Percentiles rank a stretch among this genome's conserved stretches.
phyloP scores from a whole-genome alignment of 2,329 filamentous ascomycete genomes.

The Diaporthe australafricana region DNA sequence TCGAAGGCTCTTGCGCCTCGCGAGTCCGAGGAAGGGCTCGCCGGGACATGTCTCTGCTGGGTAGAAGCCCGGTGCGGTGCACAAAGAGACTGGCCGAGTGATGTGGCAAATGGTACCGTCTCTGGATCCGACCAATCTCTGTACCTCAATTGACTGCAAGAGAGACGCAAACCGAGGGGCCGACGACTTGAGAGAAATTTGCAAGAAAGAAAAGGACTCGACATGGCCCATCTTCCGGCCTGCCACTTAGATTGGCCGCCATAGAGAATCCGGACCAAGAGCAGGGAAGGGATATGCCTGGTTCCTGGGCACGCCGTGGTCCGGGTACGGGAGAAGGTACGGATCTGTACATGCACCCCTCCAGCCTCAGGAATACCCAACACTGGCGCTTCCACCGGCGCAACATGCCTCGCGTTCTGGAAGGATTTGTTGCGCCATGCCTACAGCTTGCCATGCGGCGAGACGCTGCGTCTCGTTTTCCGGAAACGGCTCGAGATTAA shows the following conservation, averaged over 20 bases:
- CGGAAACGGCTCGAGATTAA: slow-evolving; percentile 7
- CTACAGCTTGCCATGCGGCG: slow-evolving; percentile 25
- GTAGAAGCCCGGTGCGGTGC: slow-evolving; percentile 51
- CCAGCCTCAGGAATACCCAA: slow-evolving; percentile 32
- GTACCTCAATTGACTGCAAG: slow-evolving; percentile 42
- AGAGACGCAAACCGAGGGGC: slow-evolving; percentile 41
- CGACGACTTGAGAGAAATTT: slow-evolving; percentile 30
- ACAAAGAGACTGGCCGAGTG: slow-evolving; percentile 51
- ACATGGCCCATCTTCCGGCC: slow-evolving; percentile 38
- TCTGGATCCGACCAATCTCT: slow-evolving; percentile 51
- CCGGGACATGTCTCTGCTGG: slow-evolving; percentile 39
- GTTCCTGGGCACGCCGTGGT: slow-evolving; percentile 40
- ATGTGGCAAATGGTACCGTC: slow-evolving; percentile 59
- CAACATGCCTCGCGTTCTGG: slow-evolving; percentile 28
- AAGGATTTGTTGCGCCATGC: slow-evolving; percentile 20
- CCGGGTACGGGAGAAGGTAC: slow-evolving; percentile 15
- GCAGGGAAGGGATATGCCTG: slow-evolving; percentile 51
- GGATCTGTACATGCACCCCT: slow-evolving; percentile 26
- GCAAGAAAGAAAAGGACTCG: slow-evolving; percentile 37
- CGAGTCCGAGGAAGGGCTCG: slow-evolving; percentile 38
- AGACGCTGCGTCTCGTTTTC: slow-evolving; percentile 27
- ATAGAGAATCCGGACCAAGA: slow-evolving; percentile 20
- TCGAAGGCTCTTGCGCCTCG: slow-evolving; percentile 35
- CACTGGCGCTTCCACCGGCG: slow-evolving; percentile 25
- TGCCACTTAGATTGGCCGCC: slow-evolving; percentile 39